Evolutionary conservation across 1,284 basidiomycete genomes (phyloP), one percentile per base, ranked within the genome.

Genomic region (Trichosporon sp.): DNA sequence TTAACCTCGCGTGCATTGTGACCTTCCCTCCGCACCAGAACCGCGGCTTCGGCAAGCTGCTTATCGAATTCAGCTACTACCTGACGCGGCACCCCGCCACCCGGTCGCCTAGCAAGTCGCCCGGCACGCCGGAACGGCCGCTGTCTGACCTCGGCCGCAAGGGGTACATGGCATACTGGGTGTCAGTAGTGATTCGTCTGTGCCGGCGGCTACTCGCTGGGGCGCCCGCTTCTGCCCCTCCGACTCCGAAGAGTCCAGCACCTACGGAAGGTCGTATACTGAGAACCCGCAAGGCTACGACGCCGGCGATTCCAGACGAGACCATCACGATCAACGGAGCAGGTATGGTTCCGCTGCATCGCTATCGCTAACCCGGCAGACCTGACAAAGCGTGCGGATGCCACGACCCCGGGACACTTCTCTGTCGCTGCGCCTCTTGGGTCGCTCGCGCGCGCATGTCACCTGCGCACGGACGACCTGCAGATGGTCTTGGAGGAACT

Each of bases 1-100:
- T 96, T 85, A 99, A 99, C 79, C 88, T 99, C 14, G 96, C 96
- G 1, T 97, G 94, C 83, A 99, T 99, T 77, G 90, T 98, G 74
- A 94, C 93, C 2, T 89, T 99, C 68, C 97, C 96, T 1, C 96
- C 95, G 14, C 95, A 91, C 79, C 96, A 98, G 81, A 88, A 90
- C 74, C 89, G 91, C 77, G 92, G 94, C 6, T 98, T 92, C 78
- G 96, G 96, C 2, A 96, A 94, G 86, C 89, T 99, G 48, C 88
- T 99, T 87, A 98, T 99, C 78, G 96, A 99, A 85, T 98, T 98
- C 86, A 98, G 96, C 81, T 98, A 99, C 81, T 93, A 96, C 78
- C 86, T 98, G 5, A 97, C 94, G 3, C 88, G 91, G 63, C 88
- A 80, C 59, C 78, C 80, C 0, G 68, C 75, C 5, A 81, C 80